These are phyloP conservation scores for Myxozyma kluyveri DNA, from an alignment of 805 yeast species.

Conservation along the genomic window DNA sequence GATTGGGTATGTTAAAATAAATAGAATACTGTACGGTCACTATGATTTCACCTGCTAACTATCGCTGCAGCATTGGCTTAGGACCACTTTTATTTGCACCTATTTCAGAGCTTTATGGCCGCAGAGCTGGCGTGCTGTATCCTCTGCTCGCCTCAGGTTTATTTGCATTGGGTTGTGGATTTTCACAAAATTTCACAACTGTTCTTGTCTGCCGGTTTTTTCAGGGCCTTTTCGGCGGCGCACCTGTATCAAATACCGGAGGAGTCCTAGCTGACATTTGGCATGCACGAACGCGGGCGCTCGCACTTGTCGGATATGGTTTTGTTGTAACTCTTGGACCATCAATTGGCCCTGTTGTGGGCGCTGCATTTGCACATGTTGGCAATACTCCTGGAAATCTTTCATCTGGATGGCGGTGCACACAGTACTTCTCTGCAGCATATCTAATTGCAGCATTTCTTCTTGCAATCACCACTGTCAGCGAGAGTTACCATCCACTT, in stretches of 20 bases:
- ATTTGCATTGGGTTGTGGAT: conserved; percentile 52
- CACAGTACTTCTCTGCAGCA: conserved; percentile 52
- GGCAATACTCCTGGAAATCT: conserved; percentile 19
- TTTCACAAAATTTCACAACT: conserved; percentile 49
- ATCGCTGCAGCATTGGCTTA: conserved; percentile 33
- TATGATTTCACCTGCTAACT: background rate
- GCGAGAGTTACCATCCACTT: conserved; percentile 42
- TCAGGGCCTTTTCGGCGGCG: conserved; percentile 59
- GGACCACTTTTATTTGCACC: conserved; percentile 71
- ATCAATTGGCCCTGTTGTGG: conserved; percentile 48
- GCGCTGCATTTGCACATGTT: conserved; percentile 49
- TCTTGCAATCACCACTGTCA: conserved; percentile 39
- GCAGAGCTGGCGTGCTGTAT: conserved; percentile 45
- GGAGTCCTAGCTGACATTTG: conserved; percentile 60
- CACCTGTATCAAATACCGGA: conserved; percentile 59
- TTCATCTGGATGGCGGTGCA: conserved; percentile 57
- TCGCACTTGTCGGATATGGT: conserved; percentile 51
- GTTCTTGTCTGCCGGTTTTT: conserved; percentile 55
- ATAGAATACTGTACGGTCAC: background rate
- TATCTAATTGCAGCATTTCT: conserved; percentile 38
- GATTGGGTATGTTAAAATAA: conserved; percentile 15
- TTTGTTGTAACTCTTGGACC: conserved; percentile 48
- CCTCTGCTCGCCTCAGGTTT: conserved; percentile 45
- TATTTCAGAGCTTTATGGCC: conserved; percentile 42
- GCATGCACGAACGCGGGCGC: conserved; percentile 52